Evolutionary conservation across 2,329 filamentous ascomycete genomes (phyloP).

Genomic region (Pseudogymnoascus destructans): DNA sequence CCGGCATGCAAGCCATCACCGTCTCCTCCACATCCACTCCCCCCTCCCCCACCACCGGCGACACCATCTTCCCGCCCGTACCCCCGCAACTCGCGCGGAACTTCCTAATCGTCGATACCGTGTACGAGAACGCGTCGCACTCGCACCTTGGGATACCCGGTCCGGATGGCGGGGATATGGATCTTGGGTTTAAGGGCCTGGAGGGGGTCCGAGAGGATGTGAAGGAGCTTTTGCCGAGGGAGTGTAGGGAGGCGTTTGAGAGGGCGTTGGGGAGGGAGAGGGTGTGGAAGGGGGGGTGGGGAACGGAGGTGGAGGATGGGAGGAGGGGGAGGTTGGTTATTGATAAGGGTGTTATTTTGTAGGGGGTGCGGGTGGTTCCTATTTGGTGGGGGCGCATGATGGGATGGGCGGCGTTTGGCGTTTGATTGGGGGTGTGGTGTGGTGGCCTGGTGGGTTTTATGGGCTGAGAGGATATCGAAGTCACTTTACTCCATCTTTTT

Average conservation of each 20-base stretch:
- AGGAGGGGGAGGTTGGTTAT: conserved; percentile 41
- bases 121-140: conserved; percentile 43
- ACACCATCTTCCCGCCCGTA: conserved; percentile 39
- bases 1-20: conserved; percentile 13
- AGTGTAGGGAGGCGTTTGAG: conserved; percentile 62
- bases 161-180: conserved; percentile 37
- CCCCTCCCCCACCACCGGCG: conserved; percentile 24
- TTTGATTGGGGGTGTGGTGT: not conserved
- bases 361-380: not conserved
- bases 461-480: not conserved
- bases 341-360: conserved; percentile 52
- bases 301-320: conserved; percentile 47
- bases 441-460: not conserved
- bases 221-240: conserved; percentile 49
- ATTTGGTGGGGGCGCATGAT: not conserved
- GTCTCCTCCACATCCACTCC: not conserved
- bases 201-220: conserved; percentile 52
- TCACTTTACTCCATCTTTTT: no score
- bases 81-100: conserved; percentile 46
- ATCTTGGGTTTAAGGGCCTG: conserved; percentile 42
- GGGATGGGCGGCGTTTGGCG: not conserved
- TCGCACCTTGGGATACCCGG: conserved; percentile 43
- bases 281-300: conserved; percentile 65
- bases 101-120: conserved; percentile 48
- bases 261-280: conserved; percentile 50